Evolutionary conservation across 257 asterid genomes (phyloP), one percentile per base, ranked within the genome.

Genomic region (Solanum neorickii): DNA sequence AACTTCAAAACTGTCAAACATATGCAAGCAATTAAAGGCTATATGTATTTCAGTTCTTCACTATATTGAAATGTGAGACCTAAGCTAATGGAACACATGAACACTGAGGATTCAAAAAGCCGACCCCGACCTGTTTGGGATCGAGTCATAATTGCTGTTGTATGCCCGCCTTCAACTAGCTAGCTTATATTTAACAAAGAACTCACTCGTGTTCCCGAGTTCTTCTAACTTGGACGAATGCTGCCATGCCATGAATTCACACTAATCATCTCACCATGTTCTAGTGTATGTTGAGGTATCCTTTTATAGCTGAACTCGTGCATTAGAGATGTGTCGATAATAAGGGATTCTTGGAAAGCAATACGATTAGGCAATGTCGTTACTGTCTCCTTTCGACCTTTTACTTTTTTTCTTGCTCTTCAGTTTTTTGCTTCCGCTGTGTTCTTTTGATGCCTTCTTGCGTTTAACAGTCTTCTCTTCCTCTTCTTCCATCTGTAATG

Each of bases 331-430:
- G 52, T 39, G 31, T 39, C 52, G 10, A 23, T 37, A 37, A 74
- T 74, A 39, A 73, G 29, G 29, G 29, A 73, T 35, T 73, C 47
- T 18, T 9, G n/a, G 82, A 6, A 74, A 73, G 82, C 46, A 73
- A 35, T 20, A 74, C 25, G 18, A 39, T 23, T 21, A 74, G 15
- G 52, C 82, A 75, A 23, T 41, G 59, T 75, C 59, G 12, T 5
- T 75, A 41, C 59, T 6, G 4, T 41, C 83, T 75, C 83, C 23
- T 75, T 84, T 44, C n/a, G 66, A 86, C 82, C 59, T 90, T 91
- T 84, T 90, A 78, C 91, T 86, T 46, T 86, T 74, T 87, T 90
- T 94, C 91, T 91, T 92, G 6, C 91, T 90, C 87, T 91, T 93
- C 27, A 12, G 73, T 89, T 92, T 94, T 91, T 88, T 92, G 75